A percentile compares a stretch with the other conserved stretches of the same genome.
phyloP scores from a whole-genome alignment of 805 yeast genomes.

The Metschnikowia dekortorum region DNA sequence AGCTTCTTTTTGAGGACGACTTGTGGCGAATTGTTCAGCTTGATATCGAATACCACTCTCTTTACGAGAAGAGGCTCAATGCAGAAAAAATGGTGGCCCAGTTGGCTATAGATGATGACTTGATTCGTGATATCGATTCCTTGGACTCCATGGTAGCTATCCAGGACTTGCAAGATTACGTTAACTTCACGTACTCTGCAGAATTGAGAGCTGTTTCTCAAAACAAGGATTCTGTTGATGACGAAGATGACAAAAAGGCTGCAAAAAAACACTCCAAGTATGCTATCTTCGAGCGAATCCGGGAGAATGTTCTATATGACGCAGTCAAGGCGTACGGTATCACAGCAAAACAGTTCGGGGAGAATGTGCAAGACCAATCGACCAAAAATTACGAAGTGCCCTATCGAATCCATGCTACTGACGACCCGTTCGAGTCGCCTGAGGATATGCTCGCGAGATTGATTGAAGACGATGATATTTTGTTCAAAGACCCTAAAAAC shows the following conservation, averaged over 20 bases:
- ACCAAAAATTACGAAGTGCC: slow-evolving; percentile 42
- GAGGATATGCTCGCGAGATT: slow-evolving; percentile 49
- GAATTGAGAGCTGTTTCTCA: slow-evolving; percentile 45
- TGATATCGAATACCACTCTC: slow-evolving; percentile 84
- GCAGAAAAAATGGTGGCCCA: slow-evolving; percentile 53
- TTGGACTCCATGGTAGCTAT: slow-evolving; percentile 69
- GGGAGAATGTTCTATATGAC: slow-evolving; percentile 57
- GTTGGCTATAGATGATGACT: slow-evolving; percentile 53
- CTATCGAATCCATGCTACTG: slow-evolving; percentile 63
- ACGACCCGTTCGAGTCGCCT: slow-evolving; percentile 62
- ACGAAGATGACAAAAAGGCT: slow-evolving; percentile 18
- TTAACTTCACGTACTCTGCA: slow-evolving; percentile 67
- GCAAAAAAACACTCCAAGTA: slow-evolving; percentile 56
- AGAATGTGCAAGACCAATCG: slow-evolving; percentile 64
- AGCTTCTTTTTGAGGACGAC: slow-evolving; percentile 71
- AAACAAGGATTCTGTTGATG: slow-evolving; percentile 20
- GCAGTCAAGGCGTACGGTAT: slow-evolving; percentile 72
- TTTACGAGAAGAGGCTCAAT: slow-evolving; percentile 66
- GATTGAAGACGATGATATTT: slow-evolving; percentile 43
- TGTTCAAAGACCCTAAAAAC: slow-evolving; percentile 52
- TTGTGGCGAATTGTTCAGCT: slow-evolving; percentile 86
- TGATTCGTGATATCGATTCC: slow-evolving; percentile 48
- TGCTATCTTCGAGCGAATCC: slow-evolving; percentile 62
- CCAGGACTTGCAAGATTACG: slow-evolving; percentile 82
- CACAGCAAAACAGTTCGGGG: slow-evolving; percentile 76